phyloP scores from a whole-genome alignment of 371 early-diverging fungal species.

The Mortierella sp. region DNA sequence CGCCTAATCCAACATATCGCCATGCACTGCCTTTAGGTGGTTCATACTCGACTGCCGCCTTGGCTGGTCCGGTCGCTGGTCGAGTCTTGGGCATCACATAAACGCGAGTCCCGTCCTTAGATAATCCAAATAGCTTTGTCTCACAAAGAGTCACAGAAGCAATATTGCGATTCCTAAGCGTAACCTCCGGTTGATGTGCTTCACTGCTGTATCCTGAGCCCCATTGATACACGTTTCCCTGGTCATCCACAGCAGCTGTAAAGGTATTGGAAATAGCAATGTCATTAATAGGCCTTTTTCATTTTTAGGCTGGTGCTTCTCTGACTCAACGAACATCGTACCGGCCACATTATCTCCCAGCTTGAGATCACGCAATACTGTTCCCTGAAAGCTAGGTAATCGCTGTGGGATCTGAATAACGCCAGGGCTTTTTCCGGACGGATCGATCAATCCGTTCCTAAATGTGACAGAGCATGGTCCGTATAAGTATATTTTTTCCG shows the following conservation, averaged over 20 bases:
- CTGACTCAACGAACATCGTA: slow-evolving; percentile 13
- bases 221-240: slow-evolving; percentile 59
- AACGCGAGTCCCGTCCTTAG: slow-evolving; percentile 34
- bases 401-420: slow-evolving; percentile 52
- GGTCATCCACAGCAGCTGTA: slow-evolving; percentile 54
- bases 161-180: slow-evolving; percentile 50
- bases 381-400: slow-evolving; percentile 44
- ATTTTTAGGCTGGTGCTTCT: background rate
- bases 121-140: slow-evolving; percentile 33
- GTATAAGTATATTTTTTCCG: background rate
- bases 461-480: background rate
- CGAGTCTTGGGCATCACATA: slow-evolving; percentile 53
- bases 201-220: slow-evolving; percentile 46
- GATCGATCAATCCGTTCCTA: slow-evolving; percentile 51
- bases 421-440: slow-evolving; percentile 41
- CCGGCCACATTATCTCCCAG: slow-evolving; percentile 56
- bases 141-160: slow-evolving; percentile 44
- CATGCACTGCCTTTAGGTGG: slow-evolving; percentile 18
- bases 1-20: slow-evolving; percentile 48
- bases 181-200: slow-evolving; percentile 37
- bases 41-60: slow-evolving; percentile 44
- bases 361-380: slow-evolving; percentile 51
- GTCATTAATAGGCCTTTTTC: background rate
- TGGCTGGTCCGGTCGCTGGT: slow-evolving; percentile 37
- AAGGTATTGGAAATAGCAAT: background rate